Evolutionary conservation across 352 stramenopile species (phyloP).

Genomic region (Achlya hypogyna): DNA sequence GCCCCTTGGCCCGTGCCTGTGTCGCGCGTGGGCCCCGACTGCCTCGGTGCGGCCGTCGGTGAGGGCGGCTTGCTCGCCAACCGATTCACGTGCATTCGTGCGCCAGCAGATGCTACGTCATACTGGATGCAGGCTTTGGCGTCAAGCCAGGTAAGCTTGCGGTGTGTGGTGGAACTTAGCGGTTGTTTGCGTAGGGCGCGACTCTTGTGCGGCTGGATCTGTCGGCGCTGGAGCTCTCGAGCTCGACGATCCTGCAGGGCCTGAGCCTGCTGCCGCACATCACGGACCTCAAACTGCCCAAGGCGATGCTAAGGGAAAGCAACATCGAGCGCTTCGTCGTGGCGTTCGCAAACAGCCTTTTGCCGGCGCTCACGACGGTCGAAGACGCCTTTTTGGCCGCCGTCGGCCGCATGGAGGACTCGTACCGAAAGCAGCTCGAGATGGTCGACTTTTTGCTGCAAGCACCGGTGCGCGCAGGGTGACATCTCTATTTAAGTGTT

Average conservation of each 20-base stretch:
- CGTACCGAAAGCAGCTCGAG: constrained; percentile 54
- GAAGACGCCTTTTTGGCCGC: constrained; percentile 46
- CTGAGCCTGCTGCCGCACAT: constrained; percentile 41
- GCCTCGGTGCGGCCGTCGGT: constrained; percentile 38
- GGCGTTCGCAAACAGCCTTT: constrained; percentile 42
- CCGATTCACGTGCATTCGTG: constrained; percentile 57
- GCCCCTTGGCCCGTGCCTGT: constrained; percentile 38
- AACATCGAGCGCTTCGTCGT: constrained; percentile 69
- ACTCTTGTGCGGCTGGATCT: constrained; percentile 63
- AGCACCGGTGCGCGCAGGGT: background rate
- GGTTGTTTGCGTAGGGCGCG: constrained; percentile 26
- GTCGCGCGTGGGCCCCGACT: constrained; percentile 35
- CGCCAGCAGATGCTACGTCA: constrained; percentile 36
- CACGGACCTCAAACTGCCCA: constrained; percentile 50
- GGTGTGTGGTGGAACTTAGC: background rate
- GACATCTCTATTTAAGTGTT: background rate
- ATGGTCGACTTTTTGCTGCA: constrained; percentile 56
- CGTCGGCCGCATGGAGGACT: constrained; percentile 63
- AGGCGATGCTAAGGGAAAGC: constrained; percentile 52
- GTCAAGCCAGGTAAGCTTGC: constrained; percentile 9
- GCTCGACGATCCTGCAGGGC: constrained; percentile 53
- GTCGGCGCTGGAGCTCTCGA: constrained; percentile 39
- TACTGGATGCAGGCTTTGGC: constrained; percentile 56
- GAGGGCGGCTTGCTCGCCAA: constrained; percentile 38
- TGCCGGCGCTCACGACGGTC: constrained; percentile 42